Conservation (phyloP, 441 rosid species). For the Arabidopsis lyrata region DNA sequence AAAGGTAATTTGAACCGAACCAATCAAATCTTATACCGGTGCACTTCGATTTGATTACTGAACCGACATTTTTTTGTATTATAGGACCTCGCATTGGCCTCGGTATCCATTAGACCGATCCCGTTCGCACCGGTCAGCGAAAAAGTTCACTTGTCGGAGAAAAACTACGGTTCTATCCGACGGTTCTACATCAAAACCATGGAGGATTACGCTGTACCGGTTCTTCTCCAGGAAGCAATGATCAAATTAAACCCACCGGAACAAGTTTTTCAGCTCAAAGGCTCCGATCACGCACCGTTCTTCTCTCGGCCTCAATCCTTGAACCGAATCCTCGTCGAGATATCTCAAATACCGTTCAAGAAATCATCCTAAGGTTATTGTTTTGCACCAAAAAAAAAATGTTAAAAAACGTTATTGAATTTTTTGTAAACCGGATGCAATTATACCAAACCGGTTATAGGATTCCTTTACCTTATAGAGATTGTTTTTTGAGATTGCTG, state of each 20-base stretch:
- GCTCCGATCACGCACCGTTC: conserved; percentile 59
- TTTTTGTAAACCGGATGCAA: conserved; percentile 4
- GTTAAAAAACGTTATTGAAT: not conserved
- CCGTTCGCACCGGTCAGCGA: conserved; percentile 62
- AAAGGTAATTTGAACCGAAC: conserved; percentile 57
- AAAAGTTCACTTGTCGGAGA: conserved; percentile 56
- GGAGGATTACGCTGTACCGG: conserved; percentile 57
- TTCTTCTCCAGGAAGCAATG: conserved; percentile 52
- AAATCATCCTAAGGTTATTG: conserved; percentile 35
- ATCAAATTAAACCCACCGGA: conserved; percentile 52
- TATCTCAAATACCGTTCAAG: conserved; percentile 47
- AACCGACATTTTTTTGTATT: not conserved
- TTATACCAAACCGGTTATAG: conserved; percentile 26
- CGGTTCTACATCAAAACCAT: conserved; percentile 58
- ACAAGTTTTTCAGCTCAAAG: conserved; percentile 54
- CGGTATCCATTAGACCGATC: conserved; percentile 61
- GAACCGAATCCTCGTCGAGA: conserved; percentile 53
- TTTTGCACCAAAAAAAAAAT: not conserved
- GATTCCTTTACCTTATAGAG: not conserved
- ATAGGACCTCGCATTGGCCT: conserved; percentile 62
- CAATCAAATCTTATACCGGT: not conserved
- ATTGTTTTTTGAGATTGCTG: conserved; percentile 3
- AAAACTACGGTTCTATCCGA: conserved; percentile 54
- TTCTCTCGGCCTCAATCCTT: conserved; percentile 61
- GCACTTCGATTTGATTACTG: conserved; percentile 27